Evolutionary conservation across 1,284 basidiomycete genomes (phyloP), one percentile per base, ranked within the genome.

Genomic region (Ustilago cynodontis): DNA sequence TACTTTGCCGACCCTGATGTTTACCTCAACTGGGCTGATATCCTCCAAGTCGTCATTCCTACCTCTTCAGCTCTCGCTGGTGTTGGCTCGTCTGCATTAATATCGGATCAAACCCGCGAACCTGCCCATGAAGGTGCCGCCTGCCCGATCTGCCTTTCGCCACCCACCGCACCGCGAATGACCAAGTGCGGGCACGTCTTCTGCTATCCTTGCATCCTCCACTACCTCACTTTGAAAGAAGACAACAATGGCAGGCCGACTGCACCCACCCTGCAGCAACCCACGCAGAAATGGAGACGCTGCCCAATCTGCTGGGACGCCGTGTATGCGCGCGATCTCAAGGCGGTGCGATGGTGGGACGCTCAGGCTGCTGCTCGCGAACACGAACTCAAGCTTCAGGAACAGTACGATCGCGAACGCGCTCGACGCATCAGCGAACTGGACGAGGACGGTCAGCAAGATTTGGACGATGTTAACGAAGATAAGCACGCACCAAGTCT

Each of bases 261-360:
- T 11, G 47, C 50, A 18, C 62, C 68, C 2, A 47, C 51, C 3
- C 45, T 71, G 35, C 55, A 60, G 39, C 56, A 68, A 35, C 56
- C 68, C 14, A 61, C 49, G 29, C 79, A 69, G 59, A 82, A 78
- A 58, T 83, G 80, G 80, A 71, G 78, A 29, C 67, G 83, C 65
- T 99, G 97, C 86, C 97, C 96, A 0, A 95, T 99, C 63, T 99
- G 96, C 86, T 93, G 93, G 84, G 97, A 99, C 87, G 93, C 94
- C 10, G 90, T 99, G 53, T 92, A 93, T 84, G 93, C 93, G 86
- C 91, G 90, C 71, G 93, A 97, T 86, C 91, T 99, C 78, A 98
- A 98, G 89, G 91, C 90, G 64, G 95, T 99, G 81, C 94, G 87
- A 58, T 89, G 85, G 85, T 88, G 85, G 71, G 85, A 86, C 67